These are phyloP conservation scores for Leptomonas seymouri DNA, from an alignment of 208 protist species.

Conservation along the genomic window DNA sequence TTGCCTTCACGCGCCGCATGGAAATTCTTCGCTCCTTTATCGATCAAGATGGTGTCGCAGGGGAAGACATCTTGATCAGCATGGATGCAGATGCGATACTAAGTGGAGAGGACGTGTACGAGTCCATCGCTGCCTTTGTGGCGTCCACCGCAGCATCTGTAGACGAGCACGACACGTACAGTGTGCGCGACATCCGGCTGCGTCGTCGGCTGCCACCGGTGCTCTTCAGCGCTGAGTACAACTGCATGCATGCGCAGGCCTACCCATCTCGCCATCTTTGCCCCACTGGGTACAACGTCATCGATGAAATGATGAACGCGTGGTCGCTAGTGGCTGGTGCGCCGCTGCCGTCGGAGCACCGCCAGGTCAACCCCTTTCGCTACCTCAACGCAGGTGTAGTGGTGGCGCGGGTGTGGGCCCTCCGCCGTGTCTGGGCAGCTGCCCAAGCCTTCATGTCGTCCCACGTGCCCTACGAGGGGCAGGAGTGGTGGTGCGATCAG, in stretches of 20 bases:
- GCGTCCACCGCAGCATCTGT: conserved; percentile 6
- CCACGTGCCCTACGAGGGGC: conserved; percentile 7
- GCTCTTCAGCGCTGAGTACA: conserved; percentile 18
- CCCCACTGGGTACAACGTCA: conserved; percentile 1
- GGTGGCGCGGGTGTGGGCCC: conserved; percentile 17
- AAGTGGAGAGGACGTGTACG: conserved; percentile 13
- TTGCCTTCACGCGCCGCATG: conserved; percentile 9
- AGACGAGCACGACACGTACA: conserved; percentile 4
- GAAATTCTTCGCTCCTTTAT: conserved; percentile 1
- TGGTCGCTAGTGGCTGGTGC: neutral
- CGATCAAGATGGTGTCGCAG: neutral
- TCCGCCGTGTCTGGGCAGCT: conserved; percentile 13
- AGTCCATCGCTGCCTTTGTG: conserved; percentile 5
- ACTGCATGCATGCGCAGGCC: conserved; percentile 26
- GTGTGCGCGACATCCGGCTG: conserved; percentile 9
- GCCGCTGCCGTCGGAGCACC: conserved; percentile 2
- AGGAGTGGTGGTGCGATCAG: conserved; percentile 25
- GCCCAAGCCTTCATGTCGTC: conserved; percentile 4
- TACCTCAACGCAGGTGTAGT: conserved; percentile 18
- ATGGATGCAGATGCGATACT: conserved; percentile 7
- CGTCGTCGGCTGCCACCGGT: conserved; percentile 15
- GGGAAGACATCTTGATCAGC: conserved; percentile 1
- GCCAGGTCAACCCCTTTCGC: neutral
- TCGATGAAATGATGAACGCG: conserved; percentile 5
- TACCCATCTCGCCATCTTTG: conserved; percentile 2